phyloP scores from a whole-genome alignment of 2,329 filamentous ascomycete species.

The Neonectria coccinea region DNA sequence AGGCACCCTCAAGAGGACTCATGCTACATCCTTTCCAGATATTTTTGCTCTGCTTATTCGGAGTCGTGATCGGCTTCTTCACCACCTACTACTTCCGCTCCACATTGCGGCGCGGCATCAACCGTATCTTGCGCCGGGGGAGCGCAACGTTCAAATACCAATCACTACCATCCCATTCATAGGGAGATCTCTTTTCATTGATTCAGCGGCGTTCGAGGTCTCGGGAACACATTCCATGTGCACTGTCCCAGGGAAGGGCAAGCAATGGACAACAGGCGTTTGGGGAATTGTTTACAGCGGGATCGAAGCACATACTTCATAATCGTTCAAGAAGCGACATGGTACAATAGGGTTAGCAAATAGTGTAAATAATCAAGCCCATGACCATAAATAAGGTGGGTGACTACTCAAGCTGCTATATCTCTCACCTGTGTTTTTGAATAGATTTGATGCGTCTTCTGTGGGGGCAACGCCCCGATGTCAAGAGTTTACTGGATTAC shows the following conservation, averaged over 20 bases:
- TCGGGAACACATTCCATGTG: not conserved
- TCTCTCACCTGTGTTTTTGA: too few species aligned
- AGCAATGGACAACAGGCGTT: conserved; percentile 8
- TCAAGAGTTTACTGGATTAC: too few species aligned
- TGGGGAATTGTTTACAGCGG: not conserved
- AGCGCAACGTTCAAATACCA: conserved; percentile 31
- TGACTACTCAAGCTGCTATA: too few species aligned
- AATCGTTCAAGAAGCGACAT: not conserved
- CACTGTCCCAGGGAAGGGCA: not conserved
- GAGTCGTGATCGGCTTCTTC: conserved; percentile 11
- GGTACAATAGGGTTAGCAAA: not conserved
- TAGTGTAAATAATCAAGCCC: too few species aligned
- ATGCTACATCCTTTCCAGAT: conserved; percentile 31
- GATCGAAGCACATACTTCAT: not conserved
- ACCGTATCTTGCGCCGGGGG: conserved; percentile 28
- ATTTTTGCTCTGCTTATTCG: conserved; percentile 18
- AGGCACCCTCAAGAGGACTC: conserved; percentile 28
- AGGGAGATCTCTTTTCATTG: not conserved
- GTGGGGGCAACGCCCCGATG: too few species aligned
- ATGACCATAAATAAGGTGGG: too few species aligned
- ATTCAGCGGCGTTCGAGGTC: not conserved
- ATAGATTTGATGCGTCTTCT: too few species aligned
- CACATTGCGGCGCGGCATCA: conserved; percentile 31
- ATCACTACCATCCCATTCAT: conserved; percentile 25
- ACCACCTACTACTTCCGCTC: conserved; percentile 27